Evolutionary conservation across 2,329 filamentous ascomycete species (phyloP).

Genomic region (Emergomyces pasteurianus): DNA sequence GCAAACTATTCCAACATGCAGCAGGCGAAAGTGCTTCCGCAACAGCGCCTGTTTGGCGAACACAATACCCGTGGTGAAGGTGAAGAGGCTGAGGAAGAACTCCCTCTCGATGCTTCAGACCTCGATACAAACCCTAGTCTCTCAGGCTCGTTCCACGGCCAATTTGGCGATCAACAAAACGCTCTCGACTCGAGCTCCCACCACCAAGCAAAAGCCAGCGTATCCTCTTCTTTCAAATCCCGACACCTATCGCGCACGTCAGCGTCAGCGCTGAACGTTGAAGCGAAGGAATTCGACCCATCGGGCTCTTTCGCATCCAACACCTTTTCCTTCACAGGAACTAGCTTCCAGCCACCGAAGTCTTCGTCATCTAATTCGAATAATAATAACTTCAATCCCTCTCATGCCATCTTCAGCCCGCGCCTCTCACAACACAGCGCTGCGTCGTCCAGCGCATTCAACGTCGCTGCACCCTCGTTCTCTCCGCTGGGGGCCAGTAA

Average conservation of each 20-base stretch:
- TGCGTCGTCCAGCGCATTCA: slow-evolving; percentile 43
- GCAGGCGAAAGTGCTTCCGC: slow-evolving; percentile 12
- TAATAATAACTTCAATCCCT: slow-evolving; percentile 30
- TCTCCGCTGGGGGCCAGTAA: slow-evolving; percentile 38
- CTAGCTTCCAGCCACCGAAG: slow-evolving; percentile 30
- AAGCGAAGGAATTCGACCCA: slow-evolving; percentile 74
- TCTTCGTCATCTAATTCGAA: too few relatives aligned
- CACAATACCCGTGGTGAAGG: slow-evolving; percentile 9
- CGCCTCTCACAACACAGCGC: slow-evolving; percentile 18
- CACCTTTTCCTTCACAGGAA: slow-evolving; percentile 31
- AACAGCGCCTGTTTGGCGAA: slow-evolving; percentile 25
- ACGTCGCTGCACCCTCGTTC: slow-evolving; percentile 58
- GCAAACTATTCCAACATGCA: slow-evolving; percentile 1
- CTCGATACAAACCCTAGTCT: slow-evolving; percentile 65
- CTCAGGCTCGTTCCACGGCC: slow-evolving; percentile 49
- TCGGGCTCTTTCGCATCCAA: slow-evolving; percentile 37
- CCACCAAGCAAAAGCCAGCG: slow-evolving; percentile 24
- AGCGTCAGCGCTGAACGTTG: slow-evolving; percentile 72
- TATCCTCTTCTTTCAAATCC: slow-evolving; percentile 24
- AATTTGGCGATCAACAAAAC: slow-evolving; percentile 23
- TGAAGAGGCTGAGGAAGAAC: slow-evolving; percentile 23
- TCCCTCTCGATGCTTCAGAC: slow-evolving; percentile 44
- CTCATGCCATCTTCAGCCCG: slow-evolving; percentile 19
- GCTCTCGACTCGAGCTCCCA: slow-evolving; percentile 19
- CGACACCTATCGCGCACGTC: slow-evolving; percentile 59